Percentiles rank a stretch among this genome's conserved stretches.
These are phyloP conservation scores for Linanthus parryae DNA, from an alignment of 148 eudicot genomes.

Conservation along the genomic window DNA sequence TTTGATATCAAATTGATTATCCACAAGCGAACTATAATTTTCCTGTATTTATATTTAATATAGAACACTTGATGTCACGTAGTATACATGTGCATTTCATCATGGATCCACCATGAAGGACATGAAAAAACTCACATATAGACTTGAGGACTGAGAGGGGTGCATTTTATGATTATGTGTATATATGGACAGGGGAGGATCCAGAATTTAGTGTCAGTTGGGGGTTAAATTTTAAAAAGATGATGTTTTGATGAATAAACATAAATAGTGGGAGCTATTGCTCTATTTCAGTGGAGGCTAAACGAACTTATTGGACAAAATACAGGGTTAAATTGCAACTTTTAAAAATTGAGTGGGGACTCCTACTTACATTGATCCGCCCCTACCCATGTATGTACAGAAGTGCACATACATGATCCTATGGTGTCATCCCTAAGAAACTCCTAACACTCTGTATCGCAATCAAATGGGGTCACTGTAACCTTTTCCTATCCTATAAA, in stretches of 20 bases:
- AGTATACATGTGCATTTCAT: slow-evolving; percentile 20
- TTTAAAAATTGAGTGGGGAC: neutral
- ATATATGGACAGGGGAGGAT: no score
- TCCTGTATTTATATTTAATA: slow-evolving; percentile 19
- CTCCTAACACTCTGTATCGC: slow-evolving; percentile 13
- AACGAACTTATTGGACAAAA: neutral
- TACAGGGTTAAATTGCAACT: neutral
- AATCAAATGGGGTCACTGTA: slow-evolving; percentile 24
- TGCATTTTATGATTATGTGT: no score
- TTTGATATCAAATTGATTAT: slow-evolving; percentile 22
- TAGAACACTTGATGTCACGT: slow-evolving; percentile 11
- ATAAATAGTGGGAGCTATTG: neutral
- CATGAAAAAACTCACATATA: neutral
- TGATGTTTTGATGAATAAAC: no score
- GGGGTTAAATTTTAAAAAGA: no score
- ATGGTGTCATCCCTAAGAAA: slow-evolving; percentile 31
- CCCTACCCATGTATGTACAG: slow-evolving; percentile 13
- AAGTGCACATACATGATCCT: slow-evolving; percentile 14
- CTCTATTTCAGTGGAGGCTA: neutral
- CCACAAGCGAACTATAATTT: slow-evolving; percentile 23
- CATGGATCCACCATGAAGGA: slow-evolving; percentile 10
- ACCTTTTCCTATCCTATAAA: slow-evolving; percentile 57
- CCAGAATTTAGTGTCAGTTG: no score
- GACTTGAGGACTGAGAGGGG: no score
- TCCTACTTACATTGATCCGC: slow-evolving; percentile 11